Evolutionary conservation across 2,329 filamentous ascomycete genomes (phyloP).

Genomic region (Phaeosphaeriaceae sp.): DNA sequence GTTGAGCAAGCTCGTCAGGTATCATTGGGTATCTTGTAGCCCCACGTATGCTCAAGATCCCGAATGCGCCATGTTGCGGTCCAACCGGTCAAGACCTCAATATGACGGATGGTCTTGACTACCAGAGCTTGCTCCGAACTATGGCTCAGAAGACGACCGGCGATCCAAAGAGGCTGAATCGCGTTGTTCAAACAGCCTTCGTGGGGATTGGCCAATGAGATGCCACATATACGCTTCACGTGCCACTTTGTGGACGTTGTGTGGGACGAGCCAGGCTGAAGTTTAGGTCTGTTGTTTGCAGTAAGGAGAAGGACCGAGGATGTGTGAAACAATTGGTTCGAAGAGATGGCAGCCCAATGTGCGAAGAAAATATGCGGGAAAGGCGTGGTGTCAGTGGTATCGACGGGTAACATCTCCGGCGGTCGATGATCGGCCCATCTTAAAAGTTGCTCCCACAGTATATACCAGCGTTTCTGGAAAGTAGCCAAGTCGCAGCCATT

Average conservation of each 20-base stretch:
- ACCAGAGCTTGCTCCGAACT: slow-evolving; percentile 51
- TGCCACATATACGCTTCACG: slow-evolving; percentile 63
- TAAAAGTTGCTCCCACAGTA: slow-evolving; percentile 60
- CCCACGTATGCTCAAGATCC: slow-evolving; percentile 56
- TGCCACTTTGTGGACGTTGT: slow-evolving; percentile 61
- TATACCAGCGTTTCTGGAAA: slow-evolving; percentile 57
- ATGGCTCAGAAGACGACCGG: slow-evolving; percentile 63
- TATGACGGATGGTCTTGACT: slow-evolving; percentile 56
- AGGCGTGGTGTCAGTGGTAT: slow-evolving; percentile 53
- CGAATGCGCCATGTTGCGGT: slow-evolving; percentile 61
- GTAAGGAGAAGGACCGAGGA: slow-evolving; percentile 62
- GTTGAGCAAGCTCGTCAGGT: not conserved
- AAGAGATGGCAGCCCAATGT: slow-evolving; percentile 64
- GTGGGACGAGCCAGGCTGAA: slow-evolving; percentile 37
- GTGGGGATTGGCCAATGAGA: slow-evolving; percentile 64
- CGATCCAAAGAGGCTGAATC: slow-evolving; percentile 66
- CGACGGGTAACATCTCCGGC: slow-evolving; percentile 56
- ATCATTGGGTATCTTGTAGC: slow-evolving; percentile 26
- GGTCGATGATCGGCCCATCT: slow-evolving; percentile 59
- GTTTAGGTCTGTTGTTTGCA: slow-evolving; percentile 47
- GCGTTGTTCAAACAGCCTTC: slow-evolving; percentile 65
- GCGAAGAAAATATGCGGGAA: slow-evolving; percentile 63
- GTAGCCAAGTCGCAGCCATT: slow-evolving; percentile 53
- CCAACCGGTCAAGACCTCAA: slow-evolving; percentile 64
- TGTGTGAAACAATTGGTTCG: slow-evolving; percentile 66